A percentile compares a stretch with the other conserved stretches of the same genome.
phyloP scores from a whole-genome alignment of 2,329 filamentous ascomycete species.

The Calycina herbarum region DNA sequence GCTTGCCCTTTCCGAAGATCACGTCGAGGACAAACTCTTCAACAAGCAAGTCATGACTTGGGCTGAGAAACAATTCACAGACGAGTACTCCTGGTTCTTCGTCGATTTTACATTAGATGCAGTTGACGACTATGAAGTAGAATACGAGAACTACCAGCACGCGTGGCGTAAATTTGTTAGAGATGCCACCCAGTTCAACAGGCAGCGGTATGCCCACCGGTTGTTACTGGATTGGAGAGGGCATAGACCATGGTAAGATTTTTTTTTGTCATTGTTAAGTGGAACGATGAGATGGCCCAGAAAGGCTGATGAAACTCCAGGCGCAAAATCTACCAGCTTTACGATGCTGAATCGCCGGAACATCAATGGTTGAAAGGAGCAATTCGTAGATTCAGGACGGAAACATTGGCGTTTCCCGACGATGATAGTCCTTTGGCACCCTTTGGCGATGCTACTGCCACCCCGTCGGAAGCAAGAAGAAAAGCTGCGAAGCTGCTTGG shows the following conservation, averaged over 20 bases:
- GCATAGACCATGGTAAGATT: constrained; percentile 22
- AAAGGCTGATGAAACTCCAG: constrained; percentile 5
- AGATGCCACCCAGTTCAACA: constrained; percentile 6
- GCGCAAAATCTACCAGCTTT: constrained; percentile 14
- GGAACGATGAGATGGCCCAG: neutral
- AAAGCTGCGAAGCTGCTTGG: constrained; percentile 9
- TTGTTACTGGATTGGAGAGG: constrained; percentile 23
- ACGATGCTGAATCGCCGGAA: constrained; percentile 9
- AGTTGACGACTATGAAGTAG: neutral
- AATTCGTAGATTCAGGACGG: constrained; percentile 5
- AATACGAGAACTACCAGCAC: neutral
- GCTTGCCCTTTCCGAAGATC: constrained; percentile 1
- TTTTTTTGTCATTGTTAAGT: neutral
- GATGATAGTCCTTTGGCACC: neutral
- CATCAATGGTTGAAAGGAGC: constrained; percentile 9
- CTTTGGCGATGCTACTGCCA: neutral
- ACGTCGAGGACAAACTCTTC: constrained; percentile 22
- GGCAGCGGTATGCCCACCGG: constrained; percentile 20
- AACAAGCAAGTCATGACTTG: constrained; percentile 21
- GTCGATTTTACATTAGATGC: neutral
- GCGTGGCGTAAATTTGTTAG: neutral
- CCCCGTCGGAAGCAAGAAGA: neutral
- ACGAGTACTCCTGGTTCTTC: neutral
- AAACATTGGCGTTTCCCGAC: neutral
- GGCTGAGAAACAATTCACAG: constrained; percentile 8